These are phyloP conservation scores for Lactifluus pinguis DNA, from an alignment of 768 basidiomycete genomes.

Conservation along the genomic window DNA sequence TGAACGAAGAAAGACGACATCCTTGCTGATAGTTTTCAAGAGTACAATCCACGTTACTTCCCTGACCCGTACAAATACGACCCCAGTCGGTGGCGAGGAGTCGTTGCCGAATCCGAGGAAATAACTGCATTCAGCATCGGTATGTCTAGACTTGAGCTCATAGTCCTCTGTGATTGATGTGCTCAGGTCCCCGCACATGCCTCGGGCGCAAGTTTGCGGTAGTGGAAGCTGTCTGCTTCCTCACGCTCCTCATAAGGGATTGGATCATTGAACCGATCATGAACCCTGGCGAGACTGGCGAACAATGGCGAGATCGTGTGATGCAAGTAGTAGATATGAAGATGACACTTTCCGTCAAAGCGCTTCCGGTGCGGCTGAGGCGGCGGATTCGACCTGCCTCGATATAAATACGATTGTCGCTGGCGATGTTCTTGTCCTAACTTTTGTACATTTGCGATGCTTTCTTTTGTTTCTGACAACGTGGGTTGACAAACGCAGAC, in stretches of 20 bases:
- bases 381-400: not conserved
- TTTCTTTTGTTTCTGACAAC: too few relatives aligned
- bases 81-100: slow-evolving; percentile 33
- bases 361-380: slow-evolving; percentile 3
- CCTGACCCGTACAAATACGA: slow-evolving; percentile 30
- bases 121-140: slow-evolving; percentile 19
- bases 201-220: slow-evolving; percentile 49
- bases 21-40: slow-evolving; percentile 18
- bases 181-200: slow-evolving; percentile 40
- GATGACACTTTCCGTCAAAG: slow-evolving; percentile 3
- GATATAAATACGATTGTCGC: too few relatives aligned
- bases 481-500: too few relatives aligned
- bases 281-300: slow-evolving; percentile 28
- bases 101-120: slow-evolving; percentile 9
- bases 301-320: slow-evolving; percentile 14
- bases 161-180: not conserved
- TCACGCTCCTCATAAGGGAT: slow-evolving; percentile 42
- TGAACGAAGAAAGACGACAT: not conserved
- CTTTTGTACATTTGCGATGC: too few relatives aligned
- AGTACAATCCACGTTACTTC: slow-evolving; percentile 31
- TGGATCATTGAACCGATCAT: slow-evolving; percentile 44
- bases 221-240: slow-evolving; percentile 43
- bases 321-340: slow-evolving; percentile 2
- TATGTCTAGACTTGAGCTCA: slow-evolving; percentile 1
- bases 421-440: too few relatives aligned